Evolutionary conservation across 75 land plant genomes (phyloP).

Genomic region (Picea glauca): DNA sequence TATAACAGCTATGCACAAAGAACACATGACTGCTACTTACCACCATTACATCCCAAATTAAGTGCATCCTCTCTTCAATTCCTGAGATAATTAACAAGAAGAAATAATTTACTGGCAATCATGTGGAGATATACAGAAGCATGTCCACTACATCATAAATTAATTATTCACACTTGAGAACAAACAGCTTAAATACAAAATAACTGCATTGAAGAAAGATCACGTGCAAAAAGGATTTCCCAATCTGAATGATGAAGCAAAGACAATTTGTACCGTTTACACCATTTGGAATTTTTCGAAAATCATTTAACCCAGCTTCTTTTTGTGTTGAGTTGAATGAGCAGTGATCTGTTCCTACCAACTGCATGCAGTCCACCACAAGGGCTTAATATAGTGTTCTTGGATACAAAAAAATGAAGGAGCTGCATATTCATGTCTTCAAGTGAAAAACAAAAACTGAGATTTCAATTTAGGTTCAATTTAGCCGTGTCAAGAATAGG

Average conservation of each 20-base stretch:
- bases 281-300: conserved; percentile 95
- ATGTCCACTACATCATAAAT: background rate
- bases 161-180: background rate
- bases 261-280: conserved; percentile 68
- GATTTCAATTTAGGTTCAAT: background rate
- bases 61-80: conserved; percentile 96
- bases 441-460: background rate
- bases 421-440: background rate
- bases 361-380: conserved; percentile 32
- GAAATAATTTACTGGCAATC: background rate
- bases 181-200: background rate
- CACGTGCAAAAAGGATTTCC: background rate
- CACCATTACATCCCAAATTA: conserved; percentile 97
- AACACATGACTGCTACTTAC: conserved; percentile 32
- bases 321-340: conserved; percentile 90
- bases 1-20: background rate
- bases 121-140: too few relatives aligned
- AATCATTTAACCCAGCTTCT: conserved; percentile 80
- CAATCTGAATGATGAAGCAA: conserved; percentile 4
- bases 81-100: conserved; percentile 32
- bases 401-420: background rate
- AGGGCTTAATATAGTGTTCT: background rate
- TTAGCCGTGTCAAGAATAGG: background rate
- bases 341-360: conserved; percentile 98
- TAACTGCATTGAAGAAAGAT: background rate